Percentiles rank a stretch among this genome's conserved stretches.
Evolutionary conservation across 768 basidiomycete genomes (phyloP).

Genomic region (Trichaptum fuscoviolaceum): DNA sequence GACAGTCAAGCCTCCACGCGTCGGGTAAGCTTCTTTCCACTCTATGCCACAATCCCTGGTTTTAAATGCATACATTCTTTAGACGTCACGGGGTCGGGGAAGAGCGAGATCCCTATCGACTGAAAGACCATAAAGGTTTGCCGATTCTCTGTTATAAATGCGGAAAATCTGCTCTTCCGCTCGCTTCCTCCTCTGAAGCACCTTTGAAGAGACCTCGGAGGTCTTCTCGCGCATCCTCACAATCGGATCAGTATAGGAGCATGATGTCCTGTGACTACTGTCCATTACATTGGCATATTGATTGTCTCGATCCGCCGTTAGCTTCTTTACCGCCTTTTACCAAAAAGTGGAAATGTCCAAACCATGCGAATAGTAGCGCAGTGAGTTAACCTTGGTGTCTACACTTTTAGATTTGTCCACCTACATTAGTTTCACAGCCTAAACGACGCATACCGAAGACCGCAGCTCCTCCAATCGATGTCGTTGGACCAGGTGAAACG

Average conservation of each 20-base stretch:
- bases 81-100: slow-evolving; percentile 88
- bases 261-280: slow-evolving; percentile 97
- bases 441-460: slow-evolving; percentile 79
- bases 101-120: slow-evolving; percentile 82
- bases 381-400: slow-evolving; percentile 41
- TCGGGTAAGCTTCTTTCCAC: slow-evolving; percentile 56
- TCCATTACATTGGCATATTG: slow-evolving; percentile 91
- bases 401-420: slow-evolving; percentile 6
- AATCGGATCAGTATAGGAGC: slow-evolving; percentile 53
- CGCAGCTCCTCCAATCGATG: slow-evolving; percentile 60
- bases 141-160: slow-evolving; percentile 91
- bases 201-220: slow-evolving; percentile 51
- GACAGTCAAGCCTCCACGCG: slow-evolving; percentile 67
- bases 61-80: slow-evolving; percentile 8
- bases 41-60: slow-evolving; percentile 5
- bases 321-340: slow-evolving; percentile 77
- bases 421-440: slow-evolving; percentile 40
- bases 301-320: slow-evolving; percentile 91
- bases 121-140: slow-evolving; percentile 78
- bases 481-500: slow-evolving; percentile 63
- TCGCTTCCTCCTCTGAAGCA: slow-evolving; percentile 45
- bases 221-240: slow-evolving; percentile 33
- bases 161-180: slow-evolving; percentile 70
- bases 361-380: slow-evolving; percentile 83
- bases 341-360: slow-evolving; percentile 99